These are phyloP conservation scores for Aechmea fasciata DNA, from an alignment of 176 grass and related monocot species.

Conservation along the genomic window DNA sequence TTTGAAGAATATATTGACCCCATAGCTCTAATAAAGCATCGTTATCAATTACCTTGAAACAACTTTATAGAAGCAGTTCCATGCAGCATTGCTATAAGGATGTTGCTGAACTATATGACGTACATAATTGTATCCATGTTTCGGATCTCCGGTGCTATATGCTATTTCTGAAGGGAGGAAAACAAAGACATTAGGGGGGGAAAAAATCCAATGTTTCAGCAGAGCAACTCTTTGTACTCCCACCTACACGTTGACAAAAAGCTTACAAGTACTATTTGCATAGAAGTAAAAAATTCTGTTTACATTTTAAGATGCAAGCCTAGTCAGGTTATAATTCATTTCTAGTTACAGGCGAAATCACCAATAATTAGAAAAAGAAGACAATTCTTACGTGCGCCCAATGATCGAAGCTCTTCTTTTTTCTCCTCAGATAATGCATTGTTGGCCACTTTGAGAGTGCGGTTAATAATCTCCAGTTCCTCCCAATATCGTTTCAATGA, in stretches of 20 bases:
- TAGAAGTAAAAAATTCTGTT: neutral
- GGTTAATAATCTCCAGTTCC: constrained; percentile 76
- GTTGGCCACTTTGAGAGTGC: constrained; percentile 68
- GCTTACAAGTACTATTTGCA: neutral
- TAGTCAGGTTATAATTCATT: neutral
- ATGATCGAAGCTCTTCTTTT: constrained; percentile 60
- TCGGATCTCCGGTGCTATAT: constrained; percentile 67
- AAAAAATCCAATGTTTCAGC: neutral
- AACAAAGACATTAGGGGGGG: neutral
- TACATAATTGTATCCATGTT: constrained; percentile 93
- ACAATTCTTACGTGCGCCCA: constrained; percentile 72
- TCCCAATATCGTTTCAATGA: constrained; percentile 64
- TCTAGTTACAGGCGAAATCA: neutral
- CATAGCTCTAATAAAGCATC: neutral
- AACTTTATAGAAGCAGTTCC: constrained; percentile 95
- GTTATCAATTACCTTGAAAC: constrained; percentile 49
- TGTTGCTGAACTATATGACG: constrained; percentile 71
- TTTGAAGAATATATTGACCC: neutral
- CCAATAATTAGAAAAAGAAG: neutral
- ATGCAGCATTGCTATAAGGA: constrained; percentile 61
- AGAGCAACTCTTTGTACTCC: too few relatives aligned
- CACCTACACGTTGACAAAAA: constrained; percentile 8
- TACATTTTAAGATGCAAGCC: neutral
- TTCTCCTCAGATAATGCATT: constrained; percentile 44
- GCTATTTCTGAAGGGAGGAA: constrained; percentile 61